Conservation (phyloP, 2,329 filamentous ascomycete genomes). For the Pseudogymnoascus sp. region DNA sequence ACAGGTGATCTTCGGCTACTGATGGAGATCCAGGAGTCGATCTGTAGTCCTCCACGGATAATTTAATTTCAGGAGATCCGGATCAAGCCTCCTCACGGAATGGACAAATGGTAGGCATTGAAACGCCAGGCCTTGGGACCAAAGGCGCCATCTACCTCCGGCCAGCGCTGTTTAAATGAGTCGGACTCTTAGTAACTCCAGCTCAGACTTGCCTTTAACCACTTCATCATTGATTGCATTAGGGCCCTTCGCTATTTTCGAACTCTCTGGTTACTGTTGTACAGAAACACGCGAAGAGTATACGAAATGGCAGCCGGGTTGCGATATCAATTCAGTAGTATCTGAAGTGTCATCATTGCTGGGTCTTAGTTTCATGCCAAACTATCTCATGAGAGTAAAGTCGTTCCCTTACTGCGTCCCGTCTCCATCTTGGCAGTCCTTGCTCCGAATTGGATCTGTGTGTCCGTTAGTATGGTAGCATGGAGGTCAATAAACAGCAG, state of each 20-base stretch:
- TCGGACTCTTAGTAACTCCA: conserved; percentile 14
- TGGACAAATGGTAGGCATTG: neutral
- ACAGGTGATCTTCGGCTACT: neutral
- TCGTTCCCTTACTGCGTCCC: conserved; percentile 60
- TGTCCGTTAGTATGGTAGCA: conserved; percentile 17
- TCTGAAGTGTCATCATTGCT: conserved; percentile 64
- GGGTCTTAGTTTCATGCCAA: conserved; percentile 13
- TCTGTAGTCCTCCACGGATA: neutral
- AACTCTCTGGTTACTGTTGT: conserved; percentile 28
- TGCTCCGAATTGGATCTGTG: conserved; percentile 72
- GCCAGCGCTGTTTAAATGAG: neutral
- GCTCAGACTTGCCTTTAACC: conserved; percentile 61
- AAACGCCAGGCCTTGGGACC: neutral
- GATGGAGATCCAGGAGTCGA: neutral
- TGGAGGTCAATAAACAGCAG: neutral
- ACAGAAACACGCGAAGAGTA: conserved; percentile 41
- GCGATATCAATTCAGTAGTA: conserved; percentile 58
- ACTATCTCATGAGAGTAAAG: conserved; percentile 40
- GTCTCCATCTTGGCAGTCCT: conserved; percentile 76
- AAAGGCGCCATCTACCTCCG: neutral
- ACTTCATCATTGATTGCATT: conserved; percentile 25
- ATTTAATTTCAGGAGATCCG: neutral
- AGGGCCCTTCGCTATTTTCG: conserved; percentile 13
- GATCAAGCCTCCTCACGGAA: neutral
- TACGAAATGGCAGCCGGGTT: conserved; percentile 22